phyloP scores from a whole-genome alignment of 2,329 filamentous ascomycete species.

The Arthrobotrys musiformis region DNA sequence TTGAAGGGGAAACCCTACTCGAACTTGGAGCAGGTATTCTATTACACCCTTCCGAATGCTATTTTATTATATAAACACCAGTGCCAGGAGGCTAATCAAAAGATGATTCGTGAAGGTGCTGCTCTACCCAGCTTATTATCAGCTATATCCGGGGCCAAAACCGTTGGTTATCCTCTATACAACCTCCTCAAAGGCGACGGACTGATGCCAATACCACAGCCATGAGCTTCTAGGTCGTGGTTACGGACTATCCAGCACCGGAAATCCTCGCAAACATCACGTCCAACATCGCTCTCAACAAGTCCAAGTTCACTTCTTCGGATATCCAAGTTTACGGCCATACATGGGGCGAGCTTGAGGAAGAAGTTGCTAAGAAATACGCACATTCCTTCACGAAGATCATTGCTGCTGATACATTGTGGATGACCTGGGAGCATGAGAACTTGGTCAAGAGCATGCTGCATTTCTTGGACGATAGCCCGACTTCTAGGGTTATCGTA shows the following conservation, averaged over 20 bases:
- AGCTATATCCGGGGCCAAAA: conserved; percentile 64
- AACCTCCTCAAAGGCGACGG: conserved; percentile 4
- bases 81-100: background rate
- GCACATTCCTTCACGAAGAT: conserved; percentile 70
- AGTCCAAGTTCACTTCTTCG: conserved; percentile 61
- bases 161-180: conserved; percentile 63
- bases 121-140: conserved; percentile 66
- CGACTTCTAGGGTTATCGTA: conserved; percentile 70
- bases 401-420: conserved; percentile 77
- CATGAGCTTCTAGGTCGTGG: conserved; percentile 64
- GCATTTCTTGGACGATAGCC: conserved; percentile 69
- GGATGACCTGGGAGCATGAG: conserved; percentile 79
- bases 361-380: conserved; percentile 59
- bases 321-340: conserved; percentile 69
- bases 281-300: conserved; percentile 70
- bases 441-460: conserved; percentile 72
- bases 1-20: conserved; percentile 68
- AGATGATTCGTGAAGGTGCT: conserved; percentile 59
- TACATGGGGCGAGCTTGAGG: conserved; percentile 70
- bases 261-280: conserved; percentile 71
- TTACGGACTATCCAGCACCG: conserved; percentile 75
- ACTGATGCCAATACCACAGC: conserved; percentile 37
- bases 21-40: conserved; percentile 76
- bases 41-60: conserved; percentile 66
- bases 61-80: background rate